Evolutionary conservation across 192 early-diverging fungal genomes (phyloP).

Genomic region (Gonapodya prolifera): DNA sequence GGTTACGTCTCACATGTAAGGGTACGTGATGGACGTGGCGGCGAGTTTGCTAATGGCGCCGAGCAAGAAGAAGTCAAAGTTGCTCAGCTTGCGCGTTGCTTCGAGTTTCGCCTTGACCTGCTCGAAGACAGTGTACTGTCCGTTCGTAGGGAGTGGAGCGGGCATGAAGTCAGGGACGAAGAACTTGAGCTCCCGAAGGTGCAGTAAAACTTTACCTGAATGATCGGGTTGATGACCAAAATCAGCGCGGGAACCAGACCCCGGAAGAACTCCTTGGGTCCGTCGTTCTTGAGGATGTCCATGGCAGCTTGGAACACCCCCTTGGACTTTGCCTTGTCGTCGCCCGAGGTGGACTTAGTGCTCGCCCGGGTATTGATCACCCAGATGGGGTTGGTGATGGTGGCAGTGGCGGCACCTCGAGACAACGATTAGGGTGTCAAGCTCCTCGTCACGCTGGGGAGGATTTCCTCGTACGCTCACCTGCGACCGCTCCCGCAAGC

Average conservation of each 20-base stretch:
- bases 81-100: constrained; percentile 50
- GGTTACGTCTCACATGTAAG: constrained; percentile 67
- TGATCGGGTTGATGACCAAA: constrained; percentile 98
- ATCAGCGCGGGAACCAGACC: constrained; percentile 91
- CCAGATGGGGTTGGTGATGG: constrained; percentile 97
- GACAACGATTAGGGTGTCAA: neutral
- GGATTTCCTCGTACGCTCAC: constrained; percentile 11
- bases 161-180: neutral
- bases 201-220: constrained; percentile 40
- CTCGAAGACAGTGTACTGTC: constrained; percentile 87
- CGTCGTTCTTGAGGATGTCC: constrained; percentile 80
- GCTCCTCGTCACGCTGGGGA: neutral
- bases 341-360: constrained; percentile 33
- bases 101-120: constrained; percentile 61
- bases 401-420: constrained; percentile 54
- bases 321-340: constrained; percentile 31
- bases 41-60: constrained; percentile 90
- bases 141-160: neutral
- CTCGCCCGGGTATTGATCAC: constrained; percentile 88
- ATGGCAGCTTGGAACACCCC: constrained; percentile 33
- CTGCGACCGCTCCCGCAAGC: constrained; percentile 84
- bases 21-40: constrained; percentile 92
- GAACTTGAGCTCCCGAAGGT: neutral
- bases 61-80: constrained; percentile 88
- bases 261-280: constrained; percentile 74